phyloP scores from a whole-genome alignment of 164 flowering plant species.

The Hamamelis virginiana region DNA sequence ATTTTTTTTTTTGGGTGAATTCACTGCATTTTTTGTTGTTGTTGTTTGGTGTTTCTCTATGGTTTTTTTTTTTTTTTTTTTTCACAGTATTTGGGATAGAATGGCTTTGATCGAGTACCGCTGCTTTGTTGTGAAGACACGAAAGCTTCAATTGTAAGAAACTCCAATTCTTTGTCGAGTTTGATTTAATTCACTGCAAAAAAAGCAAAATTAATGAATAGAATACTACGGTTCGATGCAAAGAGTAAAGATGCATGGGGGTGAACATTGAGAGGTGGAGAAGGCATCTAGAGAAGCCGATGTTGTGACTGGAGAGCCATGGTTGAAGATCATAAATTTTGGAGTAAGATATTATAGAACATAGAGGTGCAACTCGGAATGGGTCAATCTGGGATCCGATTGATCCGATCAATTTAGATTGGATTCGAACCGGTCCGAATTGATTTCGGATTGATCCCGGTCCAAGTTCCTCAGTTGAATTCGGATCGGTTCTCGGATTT shows the following conservation, averaged over 20 bases:
- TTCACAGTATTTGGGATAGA: too few relatives aligned
- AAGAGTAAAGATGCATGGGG: conserved; percentile 21
- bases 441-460: too few relatives aligned
- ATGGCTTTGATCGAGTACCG: conserved; percentile 41
- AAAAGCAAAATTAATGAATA: conserved; percentile 47
- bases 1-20: too few relatives aligned
- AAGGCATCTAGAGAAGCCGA: conserved; percentile 30
- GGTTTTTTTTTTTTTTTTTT: too few relatives aligned
- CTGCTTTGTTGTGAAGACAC: conserved; percentile 6
- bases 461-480: too few relatives aligned
- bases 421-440: too few relatives aligned
- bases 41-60: too few relatives aligned
- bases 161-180: conserved; percentile 29
- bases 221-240: conserved; percentile 24
- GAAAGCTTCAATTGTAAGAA: conserved; percentile 10
- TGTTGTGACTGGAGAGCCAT: conserved; percentile 48
- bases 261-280: conserved; percentile 7
- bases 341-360: background rate
- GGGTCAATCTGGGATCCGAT: too few relatives aligned
- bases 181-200: conserved; percentile 37
- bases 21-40: too few relatives aligned
- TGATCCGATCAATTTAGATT: too few relatives aligned
- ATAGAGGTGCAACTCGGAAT: too few relatives aligned
- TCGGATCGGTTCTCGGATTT: too few relatives aligned
- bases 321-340: background rate